phyloP scores from a whole-genome alignment of 129 eudicot species.

The Arctium lappa region DNA sequence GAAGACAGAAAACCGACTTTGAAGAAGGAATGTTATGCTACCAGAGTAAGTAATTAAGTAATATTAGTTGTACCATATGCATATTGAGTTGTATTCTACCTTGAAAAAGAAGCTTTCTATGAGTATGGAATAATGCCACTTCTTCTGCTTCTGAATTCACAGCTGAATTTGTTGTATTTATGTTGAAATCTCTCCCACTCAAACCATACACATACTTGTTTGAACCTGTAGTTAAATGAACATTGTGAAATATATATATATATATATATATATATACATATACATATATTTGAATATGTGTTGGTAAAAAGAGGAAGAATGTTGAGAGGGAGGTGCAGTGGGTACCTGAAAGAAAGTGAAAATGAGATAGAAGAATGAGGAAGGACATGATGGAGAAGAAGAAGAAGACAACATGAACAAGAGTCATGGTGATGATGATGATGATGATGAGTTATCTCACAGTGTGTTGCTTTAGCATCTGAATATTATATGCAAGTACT shows the following conservation, averaged over 20 bases:
- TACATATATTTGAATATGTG: not conserved
- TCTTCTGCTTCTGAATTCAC: conserved; percentile 13
- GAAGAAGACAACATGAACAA: conserved; percentile 21
- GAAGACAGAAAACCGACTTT: conserved; percentile 1
- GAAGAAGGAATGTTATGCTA: conserved; percentile 20
- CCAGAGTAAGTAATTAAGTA: not conserved
- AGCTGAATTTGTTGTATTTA: conserved; percentile 13
- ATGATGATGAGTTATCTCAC: conserved; percentile 16
- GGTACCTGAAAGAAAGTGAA: conserved; percentile 39
- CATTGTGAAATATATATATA: not conserved
- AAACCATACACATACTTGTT: conserved; percentile 19
- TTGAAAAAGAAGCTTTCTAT: conserved; percentile 48
- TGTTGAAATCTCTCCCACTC: conserved; percentile 25
- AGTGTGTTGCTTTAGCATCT: conserved; percentile 24
- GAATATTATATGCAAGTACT: not conserved
- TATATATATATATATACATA: not conserved
- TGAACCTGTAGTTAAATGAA: conserved; percentile 23
- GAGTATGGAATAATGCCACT: conserved; percentile 21
- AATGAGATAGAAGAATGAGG: conserved; percentile 35
- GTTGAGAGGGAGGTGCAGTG: not conserved
- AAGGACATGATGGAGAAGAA: conserved; percentile 34
- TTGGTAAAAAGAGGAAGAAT: not conserved
- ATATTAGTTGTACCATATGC: conserved; percentile 4
- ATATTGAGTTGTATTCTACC: conserved; percentile 33
- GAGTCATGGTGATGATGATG: conserved; percentile 39